Percentiles rank a stretch among this genome's conserved stretches.
phyloP scores from a whole-genome alignment of 2,329 filamentous ascomycete species.

The Ploettnerulaceae sp. region DNA sequence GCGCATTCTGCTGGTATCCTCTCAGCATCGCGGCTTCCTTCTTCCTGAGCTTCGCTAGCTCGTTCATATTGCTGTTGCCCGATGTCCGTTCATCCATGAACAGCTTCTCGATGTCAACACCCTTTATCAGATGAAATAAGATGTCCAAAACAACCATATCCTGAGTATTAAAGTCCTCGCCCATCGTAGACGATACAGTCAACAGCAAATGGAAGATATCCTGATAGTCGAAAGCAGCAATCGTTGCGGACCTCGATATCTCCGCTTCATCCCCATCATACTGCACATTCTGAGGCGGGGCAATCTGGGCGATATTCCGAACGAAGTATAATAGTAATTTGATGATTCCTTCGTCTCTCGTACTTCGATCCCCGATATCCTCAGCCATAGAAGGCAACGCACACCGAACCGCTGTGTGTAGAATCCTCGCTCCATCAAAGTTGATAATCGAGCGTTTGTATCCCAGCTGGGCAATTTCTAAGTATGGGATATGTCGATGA shows the following conservation, averaged over 20 bases:
- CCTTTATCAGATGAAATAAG: slow-evolving; percentile 87
- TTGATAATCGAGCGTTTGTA: slow-evolving; percentile 90
- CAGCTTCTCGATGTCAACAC: slow-evolving; percentile 75
- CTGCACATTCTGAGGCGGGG: slow-evolving; percentile 64
- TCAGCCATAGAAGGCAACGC: slow-evolving; percentile 83
- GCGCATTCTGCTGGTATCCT: slow-evolving; percentile 69
- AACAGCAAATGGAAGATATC: slow-evolving; percentile 83
- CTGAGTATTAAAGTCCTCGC: slow-evolving; percentile 85
- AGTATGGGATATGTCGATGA: slow-evolving; percentile 82
- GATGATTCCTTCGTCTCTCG: slow-evolving; percentile 86
- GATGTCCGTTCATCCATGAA: slow-evolving; percentile 78
- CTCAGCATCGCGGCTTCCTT: slow-evolving; percentile 83
- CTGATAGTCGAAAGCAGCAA: slow-evolving; percentile 85
- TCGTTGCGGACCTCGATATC: slow-evolving; percentile 79
- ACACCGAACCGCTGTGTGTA: slow-evolving; percentile 75
- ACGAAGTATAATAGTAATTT: slow-evolving; percentile 85
- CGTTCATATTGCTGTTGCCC: slow-evolving; percentile 62
- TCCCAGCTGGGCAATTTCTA: slow-evolving; percentile 79
- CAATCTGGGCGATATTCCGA: slow-evolving; percentile 82
- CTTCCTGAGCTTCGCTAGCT: slow-evolving; percentile 68
- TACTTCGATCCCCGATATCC: slow-evolving; percentile 66
- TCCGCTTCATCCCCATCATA: slow-evolving; percentile 87
- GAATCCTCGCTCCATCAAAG: slow-evolving; percentile 69
- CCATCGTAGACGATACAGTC: slow-evolving; percentile 86
- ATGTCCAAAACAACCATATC: slow-evolving; percentile 89